These are phyloP conservation scores for Oleoguttula mirabilis DNA, from an alignment of 495 filamentous ascomycete genomes.

Conservation along the genomic window DNA sequence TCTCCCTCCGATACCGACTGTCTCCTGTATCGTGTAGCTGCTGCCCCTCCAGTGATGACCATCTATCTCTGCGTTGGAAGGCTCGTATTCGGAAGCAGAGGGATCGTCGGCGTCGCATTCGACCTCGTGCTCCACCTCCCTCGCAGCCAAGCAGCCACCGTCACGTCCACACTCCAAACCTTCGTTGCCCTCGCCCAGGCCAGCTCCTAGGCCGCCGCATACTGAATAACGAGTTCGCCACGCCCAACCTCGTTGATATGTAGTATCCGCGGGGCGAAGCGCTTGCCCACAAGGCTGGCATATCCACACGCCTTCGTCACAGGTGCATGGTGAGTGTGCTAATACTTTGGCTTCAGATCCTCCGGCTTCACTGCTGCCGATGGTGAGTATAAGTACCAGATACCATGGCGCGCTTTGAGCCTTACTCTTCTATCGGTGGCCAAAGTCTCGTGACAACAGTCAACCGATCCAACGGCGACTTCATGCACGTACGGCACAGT, in stretches of 20 bases:
- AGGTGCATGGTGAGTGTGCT: constrained; percentile 54
- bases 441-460: constrained; percentile 5
- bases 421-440: neutral
- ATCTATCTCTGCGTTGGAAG: constrained; percentile 9
- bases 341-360: neutral
- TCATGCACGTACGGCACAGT: constrained; percentile 60
- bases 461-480: constrained; percentile 42
- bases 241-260: constrained; percentile 70
- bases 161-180: constrained; percentile 74
- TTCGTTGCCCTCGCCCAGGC: constrained; percentile 77
- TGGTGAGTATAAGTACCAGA: neutral
- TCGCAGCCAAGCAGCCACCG: constrained; percentile 52
- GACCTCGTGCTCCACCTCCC: constrained; percentile 65
- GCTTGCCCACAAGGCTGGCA: constrained; percentile 66
- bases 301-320: constrained; percentile 58
- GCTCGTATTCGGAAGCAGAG: constrained; percentile 25
- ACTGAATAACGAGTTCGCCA: constrained; percentile 81
- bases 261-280: constrained; percentile 54
- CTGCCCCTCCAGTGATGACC: constrained; percentile 33
- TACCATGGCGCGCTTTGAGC: no score
- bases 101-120: constrained; percentile 63
- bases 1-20: constrained; percentile 74
- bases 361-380: neutral
- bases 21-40: constrained; percentile 71
- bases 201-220: constrained; percentile 67